These are phyloP conservation scores for Alternaria dauci DNA, from an alignment of 2,329 filamentous ascomycete genomes.

Conservation along the genomic window DNA sequence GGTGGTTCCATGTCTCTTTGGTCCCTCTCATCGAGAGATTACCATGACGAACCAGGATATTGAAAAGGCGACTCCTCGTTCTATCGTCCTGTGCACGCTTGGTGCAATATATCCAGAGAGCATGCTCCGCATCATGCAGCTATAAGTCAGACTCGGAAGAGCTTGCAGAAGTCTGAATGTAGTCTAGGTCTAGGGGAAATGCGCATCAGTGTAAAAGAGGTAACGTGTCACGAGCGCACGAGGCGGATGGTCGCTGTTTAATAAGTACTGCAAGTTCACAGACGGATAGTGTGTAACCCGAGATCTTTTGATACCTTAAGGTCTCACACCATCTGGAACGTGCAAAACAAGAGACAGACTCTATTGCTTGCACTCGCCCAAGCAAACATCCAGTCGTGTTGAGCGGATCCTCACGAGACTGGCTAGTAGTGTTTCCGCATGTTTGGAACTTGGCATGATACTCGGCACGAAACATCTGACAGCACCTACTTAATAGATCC, in stretches of 20 bases:
- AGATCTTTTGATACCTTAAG: neutral
- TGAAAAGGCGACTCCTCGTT: neutral
- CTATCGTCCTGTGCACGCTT: neutral
- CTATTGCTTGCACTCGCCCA: constrained; percentile 1
- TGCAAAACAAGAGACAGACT: constrained; percentile 1
- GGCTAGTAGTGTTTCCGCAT: constrained; percentile 8
- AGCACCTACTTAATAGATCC: constrained; percentile 1
- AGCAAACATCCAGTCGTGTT: neutral
- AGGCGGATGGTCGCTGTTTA: neutral
- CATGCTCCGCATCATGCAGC: neutral
- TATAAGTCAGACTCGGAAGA: neutral
- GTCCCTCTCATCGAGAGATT: neutral
- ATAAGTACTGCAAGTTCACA: neutral
- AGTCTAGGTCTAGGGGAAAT: neutral
- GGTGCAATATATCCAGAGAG: neutral
- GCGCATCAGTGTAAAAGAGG: neutral
- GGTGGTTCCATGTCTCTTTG: neutral
- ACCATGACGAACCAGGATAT: neutral
- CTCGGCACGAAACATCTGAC: constrained; percentile 16
- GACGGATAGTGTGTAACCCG: constrained; percentile 1
- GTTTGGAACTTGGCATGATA: constrained; percentile 24
- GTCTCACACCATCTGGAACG: constrained; percentile 4
- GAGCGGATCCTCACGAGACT: neutral
- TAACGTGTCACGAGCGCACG: neutral
- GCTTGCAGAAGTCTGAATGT: neutral